Evolutionary conservation across 2,329 filamentous ascomycete genomes (phyloP), one percentile per base, ranked within the genome.

Genomic region (Lasiodiplodia sp.): DNA sequence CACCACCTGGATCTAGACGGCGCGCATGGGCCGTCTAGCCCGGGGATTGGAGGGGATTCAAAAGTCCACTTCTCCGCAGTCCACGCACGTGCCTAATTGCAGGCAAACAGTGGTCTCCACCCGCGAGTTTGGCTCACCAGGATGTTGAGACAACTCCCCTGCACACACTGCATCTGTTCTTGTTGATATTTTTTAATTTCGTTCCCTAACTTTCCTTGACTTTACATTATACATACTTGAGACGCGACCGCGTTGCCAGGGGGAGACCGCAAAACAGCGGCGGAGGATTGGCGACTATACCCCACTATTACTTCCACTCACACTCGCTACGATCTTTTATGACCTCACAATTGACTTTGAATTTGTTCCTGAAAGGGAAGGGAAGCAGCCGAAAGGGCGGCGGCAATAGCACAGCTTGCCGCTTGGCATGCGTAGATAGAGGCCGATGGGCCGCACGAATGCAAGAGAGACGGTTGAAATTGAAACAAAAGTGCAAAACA

Each of bases 1-100:
- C 40, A 68, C 47, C 52, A 68, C 58, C 12, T 68, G 67, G 67
- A 68, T 68, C 31, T 68, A 68, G 49, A 38, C 21, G 55, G 23
- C 18, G n/a, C 31, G 23, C 21, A 62, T 25, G 37, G 34, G 34
- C 56, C 16, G 12, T 18, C n/a, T 18, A 21, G 44, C 38, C 25
- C 47, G 47, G 60, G 60, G 25, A 52, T 64, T 64, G 60, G n/a
- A 64, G 60, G 60, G 37, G 60, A 34, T 38, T 4, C 60, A 34
- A 6, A 63, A 51, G 21, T 62, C 49, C 57, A 14, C 37, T 40
- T 37, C 60, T 64, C 60, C 47, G 47, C 60, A 47, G 40, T 63
- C n/a, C 28, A 37, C 44, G 60, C 60, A 64, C 60, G 60, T 25
- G 47, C 47, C 47, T 53, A 38, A 64, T 52, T 64, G 31, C 60